Conservation (phyloP, 2,329 filamentous ascomycete genomes). For the Sordariomycetes sp. region DNA sequence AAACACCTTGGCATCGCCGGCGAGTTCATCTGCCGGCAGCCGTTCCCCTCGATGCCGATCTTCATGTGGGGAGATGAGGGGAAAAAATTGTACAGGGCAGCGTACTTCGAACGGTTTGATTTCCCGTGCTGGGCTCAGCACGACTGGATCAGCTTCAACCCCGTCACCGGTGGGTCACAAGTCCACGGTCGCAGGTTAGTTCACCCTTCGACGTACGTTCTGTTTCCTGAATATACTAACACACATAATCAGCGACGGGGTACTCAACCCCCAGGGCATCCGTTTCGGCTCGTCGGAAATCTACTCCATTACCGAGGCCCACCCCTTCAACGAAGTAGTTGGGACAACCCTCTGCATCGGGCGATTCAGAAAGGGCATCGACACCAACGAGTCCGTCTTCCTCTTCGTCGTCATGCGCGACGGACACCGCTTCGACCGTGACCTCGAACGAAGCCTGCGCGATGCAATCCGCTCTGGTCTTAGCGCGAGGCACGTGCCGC, state of each 20-base stretch:
- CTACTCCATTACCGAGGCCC: constrained; percentile 25
- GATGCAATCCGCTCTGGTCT: constrained; percentile 2
- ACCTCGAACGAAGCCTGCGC: neutral
- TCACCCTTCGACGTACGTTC: neutral
- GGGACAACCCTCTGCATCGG: constrained; percentile 11
- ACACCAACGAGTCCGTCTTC: constrained; percentile 11
- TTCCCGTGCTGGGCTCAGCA: constrained; percentile 28
- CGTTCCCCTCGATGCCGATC: constrained; percentile 30
- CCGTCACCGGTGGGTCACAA: constrained; percentile 21
- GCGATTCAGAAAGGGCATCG: constrained; percentile 5
- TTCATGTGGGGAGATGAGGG: constrained; percentile 28
- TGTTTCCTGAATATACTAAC: neutral
- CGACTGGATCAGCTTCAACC: constrained; percentile 28
- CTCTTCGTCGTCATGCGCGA: constrained; percentile 11
- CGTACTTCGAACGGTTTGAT: constrained; percentile 29
- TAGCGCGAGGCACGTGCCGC: constrained; percentile 1
- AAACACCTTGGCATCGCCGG: constrained; percentile 20
- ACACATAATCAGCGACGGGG: constrained; percentile 20
- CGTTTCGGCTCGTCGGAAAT: constrained; percentile 31
- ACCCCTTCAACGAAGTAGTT: neutral
- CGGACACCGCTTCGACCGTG: neutral
- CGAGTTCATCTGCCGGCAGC: constrained; percentile 28
- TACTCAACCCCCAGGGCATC: constrained; percentile 31
- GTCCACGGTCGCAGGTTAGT: constrained; percentile 25
- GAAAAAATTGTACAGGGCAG: constrained; percentile 22